phyloP scores from a whole-genome alignment of 352 stramenopile genomes.

The Phytophthora foliorum region DNA sequence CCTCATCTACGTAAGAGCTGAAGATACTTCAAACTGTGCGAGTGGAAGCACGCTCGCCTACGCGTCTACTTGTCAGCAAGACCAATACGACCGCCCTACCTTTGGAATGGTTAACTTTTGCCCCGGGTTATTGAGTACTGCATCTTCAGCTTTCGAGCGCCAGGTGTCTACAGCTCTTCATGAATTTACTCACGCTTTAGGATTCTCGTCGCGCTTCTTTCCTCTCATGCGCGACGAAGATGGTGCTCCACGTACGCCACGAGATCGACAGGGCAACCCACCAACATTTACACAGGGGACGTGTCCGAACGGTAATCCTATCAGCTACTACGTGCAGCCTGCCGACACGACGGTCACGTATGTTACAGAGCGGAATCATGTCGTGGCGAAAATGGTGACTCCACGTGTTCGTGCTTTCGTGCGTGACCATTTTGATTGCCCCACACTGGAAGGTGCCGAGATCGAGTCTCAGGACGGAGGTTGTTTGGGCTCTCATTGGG shows the following conservation, averaged over 20 bases:
- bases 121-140: constrained; percentile 54
- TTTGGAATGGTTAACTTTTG: constrained; percentile 90
- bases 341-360: constrained; percentile 58
- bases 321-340: constrained; percentile 52
- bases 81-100: constrained; percentile 83
- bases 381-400: constrained; percentile 69
- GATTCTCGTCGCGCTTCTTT: constrained; percentile 78
- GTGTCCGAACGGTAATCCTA: constrained; percentile 64
- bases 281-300: constrained; percentile 26
- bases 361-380: constrained; percentile 53
- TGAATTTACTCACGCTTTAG: constrained; percentile 79
- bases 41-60: constrained; percentile 63
- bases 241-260: constrained; percentile 63
- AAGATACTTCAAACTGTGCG: constrained; percentile 51
- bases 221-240: constrained; percentile 71
- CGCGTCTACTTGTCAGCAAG: constrained; percentile 79
- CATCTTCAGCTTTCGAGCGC: constrained; percentile 52
- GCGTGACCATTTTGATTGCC: constrained; percentile 70
- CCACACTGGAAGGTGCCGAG: constrained; percentile 61
- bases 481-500: constrained; percentile 81
- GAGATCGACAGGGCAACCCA: constrained; percentile 54
- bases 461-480: constrained; percentile 82
- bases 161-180: constrained; percentile 76
- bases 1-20: constrained; percentile 71
- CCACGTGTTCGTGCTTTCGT: constrained; percentile 59